Evolutionary conservation across 2,329 filamentous ascomycete species (phyloP).

Genomic region (Pezicula carpinea): DNA sequence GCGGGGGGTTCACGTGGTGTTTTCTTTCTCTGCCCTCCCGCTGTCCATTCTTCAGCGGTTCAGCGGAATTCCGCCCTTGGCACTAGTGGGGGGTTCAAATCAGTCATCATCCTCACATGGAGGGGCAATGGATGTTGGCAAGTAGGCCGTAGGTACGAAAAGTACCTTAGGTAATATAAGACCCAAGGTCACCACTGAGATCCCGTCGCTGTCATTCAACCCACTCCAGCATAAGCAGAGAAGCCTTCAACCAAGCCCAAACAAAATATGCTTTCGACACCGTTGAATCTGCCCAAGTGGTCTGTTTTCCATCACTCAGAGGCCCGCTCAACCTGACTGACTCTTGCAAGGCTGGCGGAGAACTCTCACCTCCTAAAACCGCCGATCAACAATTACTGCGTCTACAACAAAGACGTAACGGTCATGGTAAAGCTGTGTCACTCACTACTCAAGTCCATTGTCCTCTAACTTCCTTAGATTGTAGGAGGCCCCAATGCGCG

Average conservation of each 20-base stretch:
- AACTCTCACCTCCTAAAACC: conserved; percentile 83
- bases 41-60: too few species aligned
- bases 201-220: too few species aligned
- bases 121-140: too few species aligned
- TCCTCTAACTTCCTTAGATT: conserved; percentile 43
- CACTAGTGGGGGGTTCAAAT: neutral
- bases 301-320: neutral
- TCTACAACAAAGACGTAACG: conserved; percentile 79
- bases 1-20: too few species aligned
- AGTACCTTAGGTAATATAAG: too few species aligned
- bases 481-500: conserved; percentile 94
- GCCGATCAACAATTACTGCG: conserved; percentile 95
- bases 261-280: neutral
- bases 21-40: too few species aligned
- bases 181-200: too few species aligned
- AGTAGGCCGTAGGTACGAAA: too few species aligned
- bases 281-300: conserved; percentile 2
- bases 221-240: too few species aligned
- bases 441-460: neutral
- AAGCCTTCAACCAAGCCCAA: too few species aligned
- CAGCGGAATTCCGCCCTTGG: too few species aligned
- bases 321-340: conserved; percentile 2
- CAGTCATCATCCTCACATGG: neutral
- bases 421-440: conserved; percentile 59
- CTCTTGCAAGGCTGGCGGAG: conserved; percentile 70